A percentile compares a stretch with the other conserved stretches of the same genome.
Evolutionary conservation across 768 basidiomycete species (phyloP).

Genomic region (Boletus reticuloceps): DNA sequence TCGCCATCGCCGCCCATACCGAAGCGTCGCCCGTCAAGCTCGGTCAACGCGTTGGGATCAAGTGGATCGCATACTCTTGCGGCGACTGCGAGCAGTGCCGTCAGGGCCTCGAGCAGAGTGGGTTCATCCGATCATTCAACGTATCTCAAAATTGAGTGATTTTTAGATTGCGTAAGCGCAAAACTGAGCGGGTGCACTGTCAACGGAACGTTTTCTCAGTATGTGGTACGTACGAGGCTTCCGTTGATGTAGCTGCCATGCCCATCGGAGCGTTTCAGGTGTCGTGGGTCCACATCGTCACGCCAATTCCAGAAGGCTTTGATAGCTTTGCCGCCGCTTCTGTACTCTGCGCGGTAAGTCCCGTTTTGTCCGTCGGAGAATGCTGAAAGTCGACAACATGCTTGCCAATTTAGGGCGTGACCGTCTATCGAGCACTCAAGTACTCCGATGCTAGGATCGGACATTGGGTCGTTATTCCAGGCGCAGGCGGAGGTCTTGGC

Average conservation of each 20-base stretch:
- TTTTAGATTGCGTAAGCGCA: slow-evolving; percentile 55
- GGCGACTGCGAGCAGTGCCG: slow-evolving; percentile 74
- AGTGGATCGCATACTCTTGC: slow-evolving; percentile 76
- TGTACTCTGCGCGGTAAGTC: slow-evolving; percentile 67
- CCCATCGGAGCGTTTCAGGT: slow-evolving; percentile 35
- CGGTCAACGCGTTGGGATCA: slow-evolving; percentile 82
- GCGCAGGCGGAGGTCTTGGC: slow-evolving; percentile 81
- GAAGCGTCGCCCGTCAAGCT: slow-evolving; percentile 58
- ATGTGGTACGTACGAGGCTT: slow-evolving; percentile 41
- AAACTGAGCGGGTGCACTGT: slow-evolving; percentile 68
- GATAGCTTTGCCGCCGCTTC: slow-evolving; percentile 68
- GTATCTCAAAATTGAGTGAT: background rate
- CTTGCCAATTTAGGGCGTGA: slow-evolving; percentile 54
- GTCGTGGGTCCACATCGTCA: slow-evolving; percentile 72
- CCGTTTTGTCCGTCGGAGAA: no score
- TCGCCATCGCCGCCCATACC: slow-evolving; percentile 74
- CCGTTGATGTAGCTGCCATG: background rate
- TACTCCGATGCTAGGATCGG: slow-evolving; percentile 61
- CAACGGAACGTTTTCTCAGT: slow-evolving; percentile 77
- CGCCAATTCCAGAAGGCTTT: slow-evolving; percentile 71
- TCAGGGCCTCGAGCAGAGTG: slow-evolving; percentile 74
- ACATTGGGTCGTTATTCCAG: slow-evolving; percentile 75
- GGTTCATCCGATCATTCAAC: slow-evolving; percentile 12
- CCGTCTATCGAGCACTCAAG: slow-evolving; percentile 85
- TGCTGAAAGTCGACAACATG: no score